Percentiles rank a stretch among this genome's conserved stretches.
Evolutionary conservation across 202 grass and related monocot genomes (phyloP).

Genomic region (Carex arenaria): DNA sequence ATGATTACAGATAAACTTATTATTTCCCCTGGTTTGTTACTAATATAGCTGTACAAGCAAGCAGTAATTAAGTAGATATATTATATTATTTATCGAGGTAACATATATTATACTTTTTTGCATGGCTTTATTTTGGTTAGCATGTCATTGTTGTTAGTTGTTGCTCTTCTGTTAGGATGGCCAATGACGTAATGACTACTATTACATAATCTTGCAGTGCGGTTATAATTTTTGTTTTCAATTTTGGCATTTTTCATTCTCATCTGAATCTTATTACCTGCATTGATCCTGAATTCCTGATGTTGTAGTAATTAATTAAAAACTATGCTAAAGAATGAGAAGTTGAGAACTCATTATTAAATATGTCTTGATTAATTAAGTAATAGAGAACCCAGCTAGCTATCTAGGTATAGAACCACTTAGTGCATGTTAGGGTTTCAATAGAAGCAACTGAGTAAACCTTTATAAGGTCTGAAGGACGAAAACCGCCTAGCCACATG

Average conservation of each 20-base stretch:
- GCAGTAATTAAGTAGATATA: neutral
- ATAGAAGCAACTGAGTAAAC: constrained; percentile 27
- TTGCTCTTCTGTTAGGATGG: constrained; percentile 6
- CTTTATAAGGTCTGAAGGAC: constrained; percentile 94
- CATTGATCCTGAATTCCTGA: neutral
- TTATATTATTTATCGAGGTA: neutral
- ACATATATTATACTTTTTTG: neutral
- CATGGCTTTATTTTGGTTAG: constrained; percentile 11
- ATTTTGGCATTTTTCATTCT: neutral
- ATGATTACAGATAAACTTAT: neutral
- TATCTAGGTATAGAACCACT: neutral
- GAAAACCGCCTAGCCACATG: constrained; percentile 94
- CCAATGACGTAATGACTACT: neutral
- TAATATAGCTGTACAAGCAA: neutral
- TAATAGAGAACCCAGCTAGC: neutral
- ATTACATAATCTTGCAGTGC: neutral
- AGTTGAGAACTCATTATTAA: neutral
- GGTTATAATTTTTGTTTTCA: neutral
- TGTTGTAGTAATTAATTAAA: neutral
- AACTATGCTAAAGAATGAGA: neutral
- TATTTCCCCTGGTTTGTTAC: neutral
- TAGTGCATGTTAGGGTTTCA: constrained; percentile 8
- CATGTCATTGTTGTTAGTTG: constrained; percentile 3
- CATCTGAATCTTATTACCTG: neutral
- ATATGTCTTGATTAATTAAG: neutral